Evolutionary conservation across 106 monocot genomes (phyloP), one percentile per base, ranked within the genome.

Genomic region (Iris macrosiphon): DNA sequence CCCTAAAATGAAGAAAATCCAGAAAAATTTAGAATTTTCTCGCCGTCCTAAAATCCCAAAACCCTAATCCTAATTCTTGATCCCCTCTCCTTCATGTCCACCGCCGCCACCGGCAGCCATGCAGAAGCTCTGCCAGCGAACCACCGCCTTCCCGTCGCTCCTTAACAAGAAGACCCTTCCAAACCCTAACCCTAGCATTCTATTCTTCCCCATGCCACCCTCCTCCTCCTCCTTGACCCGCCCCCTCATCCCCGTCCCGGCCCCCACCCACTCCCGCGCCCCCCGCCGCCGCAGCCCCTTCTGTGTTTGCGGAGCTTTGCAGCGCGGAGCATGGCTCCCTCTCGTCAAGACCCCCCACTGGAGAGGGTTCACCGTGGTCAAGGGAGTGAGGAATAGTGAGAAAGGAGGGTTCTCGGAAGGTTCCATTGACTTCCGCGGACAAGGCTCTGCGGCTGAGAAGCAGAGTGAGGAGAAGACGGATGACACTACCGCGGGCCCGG

Each of bases 51-150:
- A n/a, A n/a, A n/a, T n/a, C n/a, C n/a, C n/a, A n/a, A n/a, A n/a
- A n/a, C n/a, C n/a, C n/a, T n/a, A n/a, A n/a, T n/a, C n/a, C n/a
- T n/a, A n/a, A n/a, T n/a, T n/a, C n/a, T n/a, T n/a, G n/a, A n/a
- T n/a, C n/a, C n/a, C n/a, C n/a, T n/a, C n/a, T n/a, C n/a, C n/a
- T n/a, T n/a, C n/a, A n/a, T n/a, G n/a, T n/a, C n/a, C n/a, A n/a
- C n/a, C n/a, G n/a, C n/a, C n/a, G n/a, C n/a, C n/a, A n/a, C n/a
- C n/a, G n/a, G n/a, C n/a, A 57, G 57, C 62, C 16, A 75, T 75
- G 74, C 74, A 68, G 49, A 74, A 62, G 68, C 57, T 75, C 67
- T 68, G 46, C 49, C 62, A 68, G 39, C 56, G 53, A 31, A 31
- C 27, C 74, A 27, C 17, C 15, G 27, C 28, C 15, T 44, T 54